Percentiles rank a stretch among this genome's conserved stretches.
Conservation (phyloP, 352 stramenopile genomes). For the Phytophthora pini region DNA sequence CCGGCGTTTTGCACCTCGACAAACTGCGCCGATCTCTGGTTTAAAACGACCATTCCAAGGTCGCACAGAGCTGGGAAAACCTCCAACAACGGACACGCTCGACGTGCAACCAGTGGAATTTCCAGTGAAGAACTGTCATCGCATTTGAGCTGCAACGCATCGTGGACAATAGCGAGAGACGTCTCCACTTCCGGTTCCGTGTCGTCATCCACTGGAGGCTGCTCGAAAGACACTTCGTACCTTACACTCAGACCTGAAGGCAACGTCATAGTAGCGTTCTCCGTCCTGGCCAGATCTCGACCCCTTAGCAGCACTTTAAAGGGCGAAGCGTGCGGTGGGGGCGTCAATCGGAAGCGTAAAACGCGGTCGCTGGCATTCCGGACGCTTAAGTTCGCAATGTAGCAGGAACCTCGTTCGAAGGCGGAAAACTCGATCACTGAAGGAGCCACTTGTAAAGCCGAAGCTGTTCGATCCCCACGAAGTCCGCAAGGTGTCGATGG, state of each 20-base stretch:
- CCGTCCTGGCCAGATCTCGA: constrained; percentile 66
- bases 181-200: constrained; percentile 4
- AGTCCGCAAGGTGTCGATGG: constrained; percentile 32
- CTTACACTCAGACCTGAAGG: constrained; percentile 62
- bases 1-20: constrained; percentile 66
- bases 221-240: constrained; percentile 75
- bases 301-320: constrained; percentile 65
- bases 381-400: constrained; percentile 65
- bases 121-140: constrained; percentile 69
- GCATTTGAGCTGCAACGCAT: constrained; percentile 60
- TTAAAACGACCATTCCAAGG: constrained; percentile 69
- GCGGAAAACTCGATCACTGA: constrained; percentile 67
- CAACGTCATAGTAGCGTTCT: constrained; percentile 72
- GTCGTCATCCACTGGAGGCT: constrained; percentile 11
- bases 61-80: constrained; percentile 62
- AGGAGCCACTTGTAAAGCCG: constrained; percentile 69
- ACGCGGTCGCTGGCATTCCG: constrained; percentile 73
- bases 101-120: constrained; percentile 64
- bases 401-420: constrained; percentile 67
- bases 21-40: constrained; percentile 56
- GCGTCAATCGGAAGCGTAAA: constrained; percentile 66
- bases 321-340: constrained; percentile 53
- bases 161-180: constrained; percentile 54
- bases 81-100: constrained; percentile 63
- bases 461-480: constrained; percentile 25